Base-by-base conservation (phyloP, 768 basidiomycete genomes). In the Gyrodon lividus region DNA sequence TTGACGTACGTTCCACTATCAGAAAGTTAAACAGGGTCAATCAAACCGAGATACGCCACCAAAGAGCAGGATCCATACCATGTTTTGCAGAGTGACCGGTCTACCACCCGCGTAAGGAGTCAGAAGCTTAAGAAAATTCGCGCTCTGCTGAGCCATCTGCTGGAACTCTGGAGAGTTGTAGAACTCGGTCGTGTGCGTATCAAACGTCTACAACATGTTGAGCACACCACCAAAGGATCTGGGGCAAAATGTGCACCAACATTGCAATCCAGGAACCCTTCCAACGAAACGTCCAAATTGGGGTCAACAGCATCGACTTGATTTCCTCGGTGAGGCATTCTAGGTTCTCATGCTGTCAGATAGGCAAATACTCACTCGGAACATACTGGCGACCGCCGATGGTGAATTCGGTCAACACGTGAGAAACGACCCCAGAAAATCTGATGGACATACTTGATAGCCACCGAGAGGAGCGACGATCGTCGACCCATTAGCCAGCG, bases 221-320 rank as follows among this genome's bases (percentile, higher is more conserved):
- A 53, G 49, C 38, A 39, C 28, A 40, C 16, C 3, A 20, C 14
- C 34, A 22, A 35, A 8, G 19, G 22, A 34, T 48, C 14, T 12
- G n/a, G 35, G 30, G 14, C 19, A 1, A 26, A 23, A 17, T 1
- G 10, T n/a, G n/a, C 13, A 57, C 74, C 17, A 45, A 84, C 83
- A 38, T 70, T 73, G 61, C 87, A 89, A 7, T 69, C 68, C n/a
- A 81, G 78, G 64, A 74, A 87, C 20, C 86, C 86, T 56, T 89
- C 85, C 16, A 89, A 67, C 1, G 83, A 81, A 17, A 86, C 69
- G 53, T 85, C 81, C 37, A 83, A 72, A 28, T 76, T 67, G 3
- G 85, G 78, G 43, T 86, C 77, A 12, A 88, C 80, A 8, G 84
- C 79, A 51, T 87, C 77, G 52, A 87, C 84, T 65, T 80, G 53